A percentile compares a stretch with the other conserved stretches of the same genome.
These are phyloP conservation scores for Stellera chamaejasme DNA, from an alignment of 345 rosid species.

Conservation along the genomic window DNA sequence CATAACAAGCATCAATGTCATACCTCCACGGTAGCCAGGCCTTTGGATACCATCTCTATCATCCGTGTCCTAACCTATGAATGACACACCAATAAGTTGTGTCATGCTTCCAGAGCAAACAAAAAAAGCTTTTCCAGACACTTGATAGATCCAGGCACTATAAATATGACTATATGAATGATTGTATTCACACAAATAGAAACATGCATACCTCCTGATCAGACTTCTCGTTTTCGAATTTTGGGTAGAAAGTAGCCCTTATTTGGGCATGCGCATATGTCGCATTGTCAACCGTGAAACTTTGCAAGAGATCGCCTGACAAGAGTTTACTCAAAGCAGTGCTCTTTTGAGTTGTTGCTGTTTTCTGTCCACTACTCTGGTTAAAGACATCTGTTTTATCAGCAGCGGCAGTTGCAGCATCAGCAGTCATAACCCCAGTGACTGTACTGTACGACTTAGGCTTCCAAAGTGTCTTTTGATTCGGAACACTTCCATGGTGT, in stretches of 20 bases:
- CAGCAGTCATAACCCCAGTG: slow-evolving; percentile 25
- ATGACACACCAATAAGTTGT: neutral
- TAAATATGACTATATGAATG: too few relatives aligned
- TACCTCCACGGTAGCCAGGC: slow-evolving; percentile 87
- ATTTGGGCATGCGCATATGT: slow-evolving; percentile 64
- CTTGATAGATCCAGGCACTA: too few relatives aligned
- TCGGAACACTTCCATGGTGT: slow-evolving; percentile 12
- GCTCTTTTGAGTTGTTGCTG: slow-evolving; percentile 17
- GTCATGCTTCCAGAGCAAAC: neutral
- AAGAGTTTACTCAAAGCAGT: slow-evolving; percentile 40
- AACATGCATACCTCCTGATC: slow-evolving; percentile 84
- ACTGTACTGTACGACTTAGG: slow-evolving; percentile 53
- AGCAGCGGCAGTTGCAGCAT: slow-evolving; percentile 19
- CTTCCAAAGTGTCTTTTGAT: slow-evolving; percentile 32
- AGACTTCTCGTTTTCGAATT: slow-evolving; percentile 95
- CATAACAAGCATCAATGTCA: slow-evolving; percentile 1
- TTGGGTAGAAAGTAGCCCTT: slow-evolving; percentile 95
- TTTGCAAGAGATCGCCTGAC: slow-evolving; percentile 36
- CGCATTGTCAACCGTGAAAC: slow-evolving; percentile 56
- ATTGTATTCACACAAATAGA: neutral
- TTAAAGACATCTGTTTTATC: slow-evolving; percentile 13
- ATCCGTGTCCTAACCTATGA: slow-evolving; percentile 72
- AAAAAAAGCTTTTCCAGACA: too few relatives aligned
- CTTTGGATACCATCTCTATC: slow-evolving; percentile 87
- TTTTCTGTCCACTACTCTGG: slow-evolving; percentile 16